Evolutionary conservation across 805 yeast genomes (phyloP).

Genomic region (Kockiozyma suomiensis): DNA sequence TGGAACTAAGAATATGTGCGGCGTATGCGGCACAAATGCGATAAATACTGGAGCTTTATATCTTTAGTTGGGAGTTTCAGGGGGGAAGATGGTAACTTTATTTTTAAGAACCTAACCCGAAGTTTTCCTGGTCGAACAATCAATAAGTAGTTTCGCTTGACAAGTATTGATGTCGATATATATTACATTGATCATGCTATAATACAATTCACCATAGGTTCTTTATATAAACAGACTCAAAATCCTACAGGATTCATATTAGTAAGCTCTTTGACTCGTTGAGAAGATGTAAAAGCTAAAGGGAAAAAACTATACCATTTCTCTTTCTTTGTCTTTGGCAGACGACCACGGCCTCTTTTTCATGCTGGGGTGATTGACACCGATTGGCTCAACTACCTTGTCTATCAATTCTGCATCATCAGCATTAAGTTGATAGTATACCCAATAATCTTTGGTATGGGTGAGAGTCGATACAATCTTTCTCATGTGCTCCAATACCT

Average conservation of each 20-base stretch:
- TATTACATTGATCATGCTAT: not conserved
- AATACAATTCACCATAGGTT: not conserved
- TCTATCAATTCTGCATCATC: conserved; percentile 40
- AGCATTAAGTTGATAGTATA: conserved; percentile 73
- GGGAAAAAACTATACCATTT: conserved; percentile 1
- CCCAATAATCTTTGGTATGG: conserved; percentile 60
- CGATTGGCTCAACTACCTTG: conserved; percentile 28
- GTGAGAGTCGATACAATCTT: conserved; percentile 60
- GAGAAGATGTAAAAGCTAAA: too few relatives aligned
- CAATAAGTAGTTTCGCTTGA: not conserved
- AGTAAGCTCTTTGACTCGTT: too few relatives aligned
- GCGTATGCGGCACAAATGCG: not conserved
- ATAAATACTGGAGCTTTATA: not conserved
- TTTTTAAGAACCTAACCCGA: conserved; percentile 11
- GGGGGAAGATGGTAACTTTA: not conserved
- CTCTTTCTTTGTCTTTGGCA: conserved; percentile 20
- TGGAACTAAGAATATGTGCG: not conserved
- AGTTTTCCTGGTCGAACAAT: too few relatives aligned
- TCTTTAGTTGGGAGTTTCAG: conserved; percentile 7
- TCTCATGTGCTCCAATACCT: conserved; percentile 65
- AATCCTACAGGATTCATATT: not conserved
- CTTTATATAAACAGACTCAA: conserved; percentile 1
- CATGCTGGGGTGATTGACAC: conserved; percentile 17
- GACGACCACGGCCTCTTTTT: conserved; percentile 29
- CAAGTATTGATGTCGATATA: too few relatives aligned